Base-by-base conservation (phyloP, 441 rosid species). In the Cnidoscolus chayamansa region DNA sequence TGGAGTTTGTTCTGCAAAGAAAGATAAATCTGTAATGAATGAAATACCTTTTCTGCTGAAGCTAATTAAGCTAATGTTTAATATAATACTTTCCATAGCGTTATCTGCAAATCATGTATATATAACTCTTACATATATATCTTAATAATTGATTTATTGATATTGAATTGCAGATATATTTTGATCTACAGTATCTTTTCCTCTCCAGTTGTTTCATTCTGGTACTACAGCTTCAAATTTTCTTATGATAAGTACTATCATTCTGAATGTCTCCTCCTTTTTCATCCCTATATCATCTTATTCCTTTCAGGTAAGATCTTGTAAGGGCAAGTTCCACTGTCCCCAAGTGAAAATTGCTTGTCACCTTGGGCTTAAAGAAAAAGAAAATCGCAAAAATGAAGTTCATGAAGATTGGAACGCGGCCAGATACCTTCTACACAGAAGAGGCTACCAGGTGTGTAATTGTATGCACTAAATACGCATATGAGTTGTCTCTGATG, bases 391-490 rank as follows among this genome's bases (percentile, higher is more conserved):
- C 53, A 56, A 84, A 76, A 79, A 96, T 96, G 98, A 96, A 96
- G 90, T 96, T 86, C 72, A 96, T 96, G 99, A 96, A 90, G 85
- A 79, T 96, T 17, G 98, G 98, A 61, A 86, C 88, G 47, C 87
- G 86, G 82, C 96, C 93, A 7, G 98, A 96, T 80, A 91, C 97
- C 64, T 93, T 93, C 83, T 89, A 84, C 67, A 83, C 96, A 66
- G 93, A 96, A 84, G 97, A 88, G 74, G 86, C 97, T 71, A 91
- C 92, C 77, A 91, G 98, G 83, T 77, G 11, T 45, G 10, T 25
- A 7, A 5, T 40, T 40, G 7, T 35, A 35, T 35, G 37, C 37
- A 35, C 4, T 4, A 35, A 2, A 2, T 2, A 35, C 37, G 40
- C 45, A 40, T 20, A 20, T 49, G 4, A 47, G 12, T 6, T 51